A percentile compares a stretch with the other conserved stretches of the same genome.
phyloP scores from a whole-genome alignment of 1,139 yeast genomes.

The Geotrichum histeridarum region DNA sequence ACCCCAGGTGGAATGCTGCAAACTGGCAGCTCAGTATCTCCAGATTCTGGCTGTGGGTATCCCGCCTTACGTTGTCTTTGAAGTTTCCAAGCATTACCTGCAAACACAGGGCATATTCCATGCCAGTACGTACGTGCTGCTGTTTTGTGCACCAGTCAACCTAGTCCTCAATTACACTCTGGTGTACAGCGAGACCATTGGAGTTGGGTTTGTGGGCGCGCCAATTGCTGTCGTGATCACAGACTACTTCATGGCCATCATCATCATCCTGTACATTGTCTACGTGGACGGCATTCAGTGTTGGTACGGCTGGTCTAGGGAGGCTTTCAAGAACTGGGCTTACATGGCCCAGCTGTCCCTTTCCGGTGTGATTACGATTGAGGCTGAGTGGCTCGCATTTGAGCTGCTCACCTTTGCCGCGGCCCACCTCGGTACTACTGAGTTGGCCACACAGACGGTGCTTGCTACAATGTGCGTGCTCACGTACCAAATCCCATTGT shows the following conservation, averaged over 20 bases:
- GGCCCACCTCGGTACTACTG: constrained; percentile 73
- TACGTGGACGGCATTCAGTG: constrained; percentile 62
- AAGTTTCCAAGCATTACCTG: constrained; percentile 71
- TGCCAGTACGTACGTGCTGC: constrained; percentile 75
- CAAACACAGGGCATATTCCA: constrained; percentile 93
- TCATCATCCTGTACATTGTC: constrained; percentile 49
- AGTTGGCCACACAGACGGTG: constrained; percentile 83
- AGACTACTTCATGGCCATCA: constrained; percentile 57
- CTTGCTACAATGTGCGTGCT: constrained; percentile 74
- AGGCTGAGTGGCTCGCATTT: constrained; percentile 82
- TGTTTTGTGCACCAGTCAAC: constrained; percentile 77
- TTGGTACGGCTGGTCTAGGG: constrained; percentile 58
- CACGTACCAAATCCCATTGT: constrained; percentile 80
- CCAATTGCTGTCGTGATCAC: constrained; percentile 61
- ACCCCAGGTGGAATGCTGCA: constrained; percentile 55
- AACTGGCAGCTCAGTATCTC: constrained; percentile 59
- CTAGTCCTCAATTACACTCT: constrained; percentile 64
- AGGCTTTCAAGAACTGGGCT: constrained; percentile 51
- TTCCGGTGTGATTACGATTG: constrained; percentile 80
- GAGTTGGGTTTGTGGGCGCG: constrained; percentile 62
- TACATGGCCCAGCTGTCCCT: constrained; percentile 64
- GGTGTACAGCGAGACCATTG: constrained; percentile 66
- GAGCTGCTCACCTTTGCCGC: constrained; percentile 67
- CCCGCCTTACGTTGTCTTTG: constrained; percentile 81
- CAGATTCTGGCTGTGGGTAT: constrained; percentile 67